Base-by-base conservation (phyloP, 2,329 filamentous ascomycete species). In the Domatiomyces globalis region DNA sequence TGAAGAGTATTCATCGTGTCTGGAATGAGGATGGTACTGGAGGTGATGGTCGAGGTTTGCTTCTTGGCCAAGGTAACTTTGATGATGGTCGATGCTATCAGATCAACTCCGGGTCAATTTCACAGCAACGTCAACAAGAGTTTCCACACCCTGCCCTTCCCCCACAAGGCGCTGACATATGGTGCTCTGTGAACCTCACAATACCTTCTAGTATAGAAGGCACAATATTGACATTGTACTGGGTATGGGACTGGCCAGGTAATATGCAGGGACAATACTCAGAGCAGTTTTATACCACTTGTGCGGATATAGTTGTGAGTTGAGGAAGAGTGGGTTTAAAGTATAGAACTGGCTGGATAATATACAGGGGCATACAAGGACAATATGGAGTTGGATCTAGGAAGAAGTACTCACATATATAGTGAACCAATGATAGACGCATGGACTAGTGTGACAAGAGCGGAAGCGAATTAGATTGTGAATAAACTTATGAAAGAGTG, bases 201-300 rank as follows among this genome's bases (percentile, higher is more conserved):
- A 72, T 98, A 12, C 92, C 92, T 0, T 63, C 71, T 4, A 77
- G 84, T 59, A 71, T 80, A 46, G 67, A 75, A n/a, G 66, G 72
- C 8, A 80, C 80, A 44, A 76, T 80, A 27, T 74, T 87, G 2
- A 70, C n/a, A n/a, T n/a, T 95, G 49, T 94, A 95, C 73, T 96
- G 90, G 90, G 83, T 95, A 45, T 96, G 92, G 92, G 84, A 94
- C 67, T 98, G 88, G 87, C 83, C 84, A 2, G 81, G 78, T 9
- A 82, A 79, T 12, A 72, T 57, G 15, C 61, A 67, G 8, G 60
- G 62, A 42, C 56, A 68, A 5, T 70, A 69, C 43, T 71, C 71
- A 58, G 56, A 63, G 46, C 70, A 74, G 57, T 63, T 71, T 36
- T 74, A 74, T 53, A 74, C 71, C 1, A 71, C 70, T 12, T 74